Conservation (phyloP, 108 stramenopile species). For the Epithemia pelagica region DNA sequence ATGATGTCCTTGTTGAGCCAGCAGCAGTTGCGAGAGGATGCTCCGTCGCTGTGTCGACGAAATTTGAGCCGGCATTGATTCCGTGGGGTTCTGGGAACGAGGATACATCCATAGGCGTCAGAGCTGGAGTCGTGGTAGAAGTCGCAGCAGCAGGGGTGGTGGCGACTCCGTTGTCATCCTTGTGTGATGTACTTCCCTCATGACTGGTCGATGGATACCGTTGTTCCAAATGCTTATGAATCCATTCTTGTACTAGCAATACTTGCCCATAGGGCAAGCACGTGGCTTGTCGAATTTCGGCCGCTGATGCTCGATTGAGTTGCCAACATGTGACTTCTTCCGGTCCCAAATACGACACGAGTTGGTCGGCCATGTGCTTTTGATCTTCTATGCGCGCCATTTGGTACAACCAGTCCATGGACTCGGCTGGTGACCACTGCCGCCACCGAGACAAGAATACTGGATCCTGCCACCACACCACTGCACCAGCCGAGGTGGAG, state of each 20-base stretch:
- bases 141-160: no score
- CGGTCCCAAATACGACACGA: background rate
- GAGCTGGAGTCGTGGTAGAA: background rate
- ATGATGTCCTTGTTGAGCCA: no score
- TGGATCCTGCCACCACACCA: no score
- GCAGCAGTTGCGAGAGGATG: background rate
- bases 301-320: background rate
- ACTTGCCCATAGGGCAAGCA: background rate
- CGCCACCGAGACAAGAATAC: background rate
- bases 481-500: no score
- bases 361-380: background rate
- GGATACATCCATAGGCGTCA: background rate
- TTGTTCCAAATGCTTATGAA: background rate
- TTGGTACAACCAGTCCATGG: background rate
- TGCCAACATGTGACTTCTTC: background rate
- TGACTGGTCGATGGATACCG: background rate
- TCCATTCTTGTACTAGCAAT: background rate
- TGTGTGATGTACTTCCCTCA: background rate
- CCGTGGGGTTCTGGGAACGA: background rate
- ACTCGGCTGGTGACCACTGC: background rate
- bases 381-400: background rate
- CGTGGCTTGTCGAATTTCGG: background rate
- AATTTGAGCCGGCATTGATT: background rate
- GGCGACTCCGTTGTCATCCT: background rate
- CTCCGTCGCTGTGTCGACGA: background rate